phyloP scores from a whole-genome alignment of 352 stramenopile species.

The Phytopythium aichiense region DNA sequence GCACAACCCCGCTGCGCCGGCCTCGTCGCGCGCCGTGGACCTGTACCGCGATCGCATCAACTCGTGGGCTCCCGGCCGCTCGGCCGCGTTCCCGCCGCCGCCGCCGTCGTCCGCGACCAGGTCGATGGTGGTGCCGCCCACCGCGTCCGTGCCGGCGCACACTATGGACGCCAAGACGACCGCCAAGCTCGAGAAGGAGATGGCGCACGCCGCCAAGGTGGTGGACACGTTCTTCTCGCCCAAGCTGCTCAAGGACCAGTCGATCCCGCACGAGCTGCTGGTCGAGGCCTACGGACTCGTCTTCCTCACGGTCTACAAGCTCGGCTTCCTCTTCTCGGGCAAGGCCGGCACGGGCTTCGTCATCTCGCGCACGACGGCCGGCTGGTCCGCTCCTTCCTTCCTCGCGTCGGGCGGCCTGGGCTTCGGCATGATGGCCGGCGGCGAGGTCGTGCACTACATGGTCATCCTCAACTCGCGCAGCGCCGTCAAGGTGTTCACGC shows the following conservation, averaged over 20 bases:
- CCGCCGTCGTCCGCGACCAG: slow-evolving; percentile 2
- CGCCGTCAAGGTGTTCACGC: slow-evolving; percentile 76
- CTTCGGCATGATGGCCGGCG: slow-evolving; percentile 84
- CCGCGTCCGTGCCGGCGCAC: slow-evolving; percentile 28
- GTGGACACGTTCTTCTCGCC: slow-evolving; percentile 70
- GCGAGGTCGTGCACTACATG: slow-evolving; percentile 80
- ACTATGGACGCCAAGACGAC: slow-evolving; percentile 53
- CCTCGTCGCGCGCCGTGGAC: slow-evolving; percentile 18
- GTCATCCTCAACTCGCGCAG: slow-evolving; percentile 69
- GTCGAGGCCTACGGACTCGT: slow-evolving; percentile 70
- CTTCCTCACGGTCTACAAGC: slow-evolving; percentile 82
- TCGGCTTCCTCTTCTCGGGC: slow-evolving; percentile 73
- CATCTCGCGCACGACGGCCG: slow-evolving; percentile 62
- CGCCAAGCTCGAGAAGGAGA: slow-evolving; percentile 59
- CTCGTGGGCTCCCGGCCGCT: slow-evolving; percentile 31
- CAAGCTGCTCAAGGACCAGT: slow-evolving; percentile 76
- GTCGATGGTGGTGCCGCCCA: slow-evolving; percentile 17
- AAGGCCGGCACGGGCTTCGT: slow-evolving; percentile 78
- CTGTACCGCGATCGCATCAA: slow-evolving; percentile 56
- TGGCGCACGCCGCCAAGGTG: slow-evolving; percentile 54
- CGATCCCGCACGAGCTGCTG: slow-evolving; percentile 71
- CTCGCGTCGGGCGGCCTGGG: slow-evolving; percentile 63
- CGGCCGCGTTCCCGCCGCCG: slow-evolving; percentile 1
- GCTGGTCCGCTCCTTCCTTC: slow-evolving; percentile 76
- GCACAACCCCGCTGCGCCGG: slow-evolving; percentile 13